Base-by-base conservation (phyloP, 495 filamentous ascomycete genomes). In the Tetracladium marchalianum region DNA sequence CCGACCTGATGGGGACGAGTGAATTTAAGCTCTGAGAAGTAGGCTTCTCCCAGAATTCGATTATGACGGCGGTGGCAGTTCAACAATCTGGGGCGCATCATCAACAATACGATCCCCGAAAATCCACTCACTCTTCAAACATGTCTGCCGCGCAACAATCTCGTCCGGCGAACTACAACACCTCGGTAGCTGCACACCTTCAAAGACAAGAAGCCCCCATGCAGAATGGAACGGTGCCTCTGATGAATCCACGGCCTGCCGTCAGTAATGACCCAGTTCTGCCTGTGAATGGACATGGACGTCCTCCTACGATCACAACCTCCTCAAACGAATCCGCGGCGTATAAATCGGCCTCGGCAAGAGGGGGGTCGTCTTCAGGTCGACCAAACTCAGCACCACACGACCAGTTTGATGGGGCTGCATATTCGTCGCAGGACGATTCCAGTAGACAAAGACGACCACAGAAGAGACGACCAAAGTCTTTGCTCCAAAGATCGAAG, bases 401-500 rank as follows among this genome's bases (percentile, higher is more conserved):
- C 5, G 35, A n/a, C n/a, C n/a, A n/a, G 9, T 16, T 36, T 5
- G 27, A 44, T 15, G 43, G 34, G 2, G 5, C 49, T 16, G 44
- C 33, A n/a, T 52, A 58, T 24, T 52, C 52, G 22, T 58, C 55
- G 1, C 55, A 54, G 37, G 55, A 58, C 27, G 52, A 58, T 11
- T 55, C 52, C 54, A 39, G 22, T 32, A 24, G 55, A 55, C 11
- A 45, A 33, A 42, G 22, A 7, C 22, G 22, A 27, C 22, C 22
- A 27, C n/a, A 0, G 12, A 54, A 32, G 33, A 60, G 63, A 47
- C 61, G 75, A 39, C 59, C 73, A 41, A 74, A 78, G 43, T 75
- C 77, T 6, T 67, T 70, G 27, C 59, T 89, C 24, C 70, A 80
- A 42, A 71, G 85, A 51, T 80, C 84, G 24, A 85, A 76, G 61